Conservation (phyloP, 495 filamentous ascomycete species). For the Aspergillus sclerotioniger region DNA sequence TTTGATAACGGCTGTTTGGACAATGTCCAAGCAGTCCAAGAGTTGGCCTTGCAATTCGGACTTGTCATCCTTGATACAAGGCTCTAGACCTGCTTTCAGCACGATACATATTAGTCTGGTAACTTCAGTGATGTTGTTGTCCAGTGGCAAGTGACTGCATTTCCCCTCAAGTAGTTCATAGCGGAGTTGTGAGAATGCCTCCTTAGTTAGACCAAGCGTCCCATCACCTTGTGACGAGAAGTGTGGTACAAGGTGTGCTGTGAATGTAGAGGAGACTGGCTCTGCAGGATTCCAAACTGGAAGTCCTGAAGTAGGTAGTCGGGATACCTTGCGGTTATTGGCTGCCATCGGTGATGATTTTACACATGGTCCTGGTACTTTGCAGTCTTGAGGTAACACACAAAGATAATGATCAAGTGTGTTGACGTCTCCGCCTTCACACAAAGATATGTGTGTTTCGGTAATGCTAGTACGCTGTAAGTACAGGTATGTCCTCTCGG, state of each 20-base stretch:
- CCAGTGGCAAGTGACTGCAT: constrained; percentile 43
- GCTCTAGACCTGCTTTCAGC: constrained; percentile 74
- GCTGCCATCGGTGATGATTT: constrained; percentile 27
- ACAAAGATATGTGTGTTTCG: too few species aligned
- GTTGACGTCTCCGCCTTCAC: not conserved
- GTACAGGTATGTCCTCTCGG: too few species aligned
- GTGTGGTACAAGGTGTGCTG: constrained; percentile 58
- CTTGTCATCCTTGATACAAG: constrained; percentile 52
- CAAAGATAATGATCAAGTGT: not conserved
- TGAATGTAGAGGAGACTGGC: constrained; percentile 66
- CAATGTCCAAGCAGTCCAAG: constrained; percentile 65
- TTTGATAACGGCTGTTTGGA: constrained; percentile 68
- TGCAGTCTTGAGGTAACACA: not conserved
- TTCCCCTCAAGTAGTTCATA: constrained; percentile 56
- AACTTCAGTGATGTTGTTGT: constrained; percentile 70
- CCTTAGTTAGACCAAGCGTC: constrained; percentile 42
- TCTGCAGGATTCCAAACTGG: constrained; percentile 26
- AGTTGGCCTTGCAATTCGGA: constrained; percentile 57
- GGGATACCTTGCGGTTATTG: constrained; percentile 22
- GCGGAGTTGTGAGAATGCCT: constrained; percentile 63
- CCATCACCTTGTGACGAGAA: constrained; percentile 42
- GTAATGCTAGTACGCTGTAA: too few species aligned
- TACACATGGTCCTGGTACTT: constrained; percentile 10
- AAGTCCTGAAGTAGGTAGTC: constrained; percentile 16
- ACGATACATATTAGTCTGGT: constrained; percentile 82